Evolutionary conservation across 768 basidiomycete species (phyloP).

Genomic region (Leccinum obscurum): DNA sequence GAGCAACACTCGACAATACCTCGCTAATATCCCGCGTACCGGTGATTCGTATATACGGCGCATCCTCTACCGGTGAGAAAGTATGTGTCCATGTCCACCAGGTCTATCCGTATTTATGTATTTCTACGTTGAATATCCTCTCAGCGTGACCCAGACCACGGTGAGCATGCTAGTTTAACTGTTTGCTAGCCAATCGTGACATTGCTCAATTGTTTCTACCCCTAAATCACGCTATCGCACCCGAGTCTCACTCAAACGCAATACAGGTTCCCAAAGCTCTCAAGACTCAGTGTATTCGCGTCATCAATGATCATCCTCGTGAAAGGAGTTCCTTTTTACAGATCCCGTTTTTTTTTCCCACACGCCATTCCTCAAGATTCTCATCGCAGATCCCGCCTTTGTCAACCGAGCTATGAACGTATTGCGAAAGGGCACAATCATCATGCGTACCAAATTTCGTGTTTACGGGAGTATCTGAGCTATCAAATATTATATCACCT

Average conservation of each 20-base stretch:
- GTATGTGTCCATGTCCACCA: conserved; percentile 91
- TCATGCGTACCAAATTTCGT: conserved; percentile 76
- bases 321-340: conserved; percentile 87
- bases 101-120: conserved; percentile 94
- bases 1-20: conserved; percentile 53
- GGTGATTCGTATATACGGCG: conserved; percentile 82
- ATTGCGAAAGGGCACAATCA: conserved; percentile 68
- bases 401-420: conserved; percentile 62
- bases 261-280: conserved; percentile 47
- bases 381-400: conserved; percentile 67
- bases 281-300: conserved; percentile 48
- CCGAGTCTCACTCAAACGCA: conserved; percentile 65
- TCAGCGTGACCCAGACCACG: conserved; percentile 59
- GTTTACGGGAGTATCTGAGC: conserved; percentile 87
- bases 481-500: conserved; percentile 49
- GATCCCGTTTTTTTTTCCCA: conserved; percentile 75
- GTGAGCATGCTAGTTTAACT: conserved; percentile 43
- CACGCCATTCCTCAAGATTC: conserved; percentile 86
- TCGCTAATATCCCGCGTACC: conserved; percentile 62
- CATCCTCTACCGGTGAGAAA: conserved; percentile 72
- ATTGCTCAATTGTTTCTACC: conserved; percentile 59
- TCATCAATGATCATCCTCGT: conserved; percentile 62
- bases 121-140: conserved; percentile 82
- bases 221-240: conserved; percentile 82
- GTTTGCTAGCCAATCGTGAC: conserved; percentile 27